Conservation (phyloP, 192 early-diverging fungal genomes). For the Allomyces macrogynus region DNA sequence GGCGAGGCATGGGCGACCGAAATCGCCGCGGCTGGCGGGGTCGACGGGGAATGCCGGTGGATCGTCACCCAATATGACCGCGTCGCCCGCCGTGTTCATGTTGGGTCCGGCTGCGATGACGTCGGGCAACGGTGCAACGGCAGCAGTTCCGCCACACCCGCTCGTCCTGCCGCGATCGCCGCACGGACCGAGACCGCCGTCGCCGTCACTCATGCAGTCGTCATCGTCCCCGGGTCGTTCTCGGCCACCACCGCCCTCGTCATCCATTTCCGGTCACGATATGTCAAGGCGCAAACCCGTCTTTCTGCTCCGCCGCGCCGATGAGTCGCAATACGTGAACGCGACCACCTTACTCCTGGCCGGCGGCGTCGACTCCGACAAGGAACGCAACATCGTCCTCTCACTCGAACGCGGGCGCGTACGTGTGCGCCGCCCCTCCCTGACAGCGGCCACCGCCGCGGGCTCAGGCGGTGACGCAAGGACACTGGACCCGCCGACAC, state of each 20-base stretch:
- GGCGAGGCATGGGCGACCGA: too few species aligned
- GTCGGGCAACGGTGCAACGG: not conserved
- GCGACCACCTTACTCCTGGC: constrained; percentile 64
- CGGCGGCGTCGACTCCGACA: constrained; percentile 64
- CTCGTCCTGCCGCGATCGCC: constrained; percentile 14
- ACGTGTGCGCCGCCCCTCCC: constrained; percentile 37
- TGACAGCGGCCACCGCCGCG: too few species aligned
- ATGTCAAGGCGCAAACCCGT: too few species aligned
- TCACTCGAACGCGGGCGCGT: constrained; percentile 63
- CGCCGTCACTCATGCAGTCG: too few species aligned
- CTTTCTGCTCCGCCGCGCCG: constrained; percentile 39
- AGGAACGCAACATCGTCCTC: constrained; percentile 65
- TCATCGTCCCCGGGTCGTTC: too few species aligned
- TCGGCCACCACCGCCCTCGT: not conserved
- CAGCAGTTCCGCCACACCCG: constrained; percentile 21
- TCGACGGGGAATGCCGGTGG: too few species aligned
- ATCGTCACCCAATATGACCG: too few species aligned
- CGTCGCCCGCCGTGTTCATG: too few species aligned
- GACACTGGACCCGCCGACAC: constrained; percentile 19
- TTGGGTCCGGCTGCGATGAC: too few species aligned
- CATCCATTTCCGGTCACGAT: constrained; percentile 1
- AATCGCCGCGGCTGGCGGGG: too few species aligned
- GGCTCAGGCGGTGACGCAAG: too few species aligned
- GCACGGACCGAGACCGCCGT: constrained; percentile 28
- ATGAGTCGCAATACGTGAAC: constrained; percentile 72